These are phyloP conservation scores for Cytospora chrysosperma DNA, from an alignment of 2,329 filamentous ascomycete species.

Conservation along the genomic window DNA sequence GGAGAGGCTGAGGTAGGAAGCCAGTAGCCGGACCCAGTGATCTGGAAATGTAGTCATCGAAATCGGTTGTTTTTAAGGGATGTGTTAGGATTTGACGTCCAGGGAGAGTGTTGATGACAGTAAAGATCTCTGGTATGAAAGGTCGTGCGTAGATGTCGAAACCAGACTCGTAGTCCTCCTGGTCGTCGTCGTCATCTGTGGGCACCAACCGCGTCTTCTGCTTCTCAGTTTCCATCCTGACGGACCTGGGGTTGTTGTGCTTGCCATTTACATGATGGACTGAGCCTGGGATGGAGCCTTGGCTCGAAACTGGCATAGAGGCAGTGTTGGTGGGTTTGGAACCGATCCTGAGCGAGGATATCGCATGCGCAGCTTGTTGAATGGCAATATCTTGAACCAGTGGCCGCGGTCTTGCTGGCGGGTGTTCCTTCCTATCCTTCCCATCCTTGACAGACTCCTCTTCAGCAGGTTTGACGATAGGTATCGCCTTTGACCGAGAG, in stretches of 20 bases:
- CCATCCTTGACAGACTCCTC: not conserved
- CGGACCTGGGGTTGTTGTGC: not conserved
- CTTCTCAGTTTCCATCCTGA: not conserved
- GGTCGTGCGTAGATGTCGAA: slow-evolving; percentile 28
- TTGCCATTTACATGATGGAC: not conserved
- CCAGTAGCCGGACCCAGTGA: slow-evolving; percentile 13
- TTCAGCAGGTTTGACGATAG: not conserved
- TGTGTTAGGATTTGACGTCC: slow-evolving; percentile 15
- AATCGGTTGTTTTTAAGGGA: slow-evolving; percentile 18
- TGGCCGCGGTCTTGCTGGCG: not conserved
- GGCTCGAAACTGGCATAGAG: not conserved
- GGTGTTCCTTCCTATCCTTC: not conserved
- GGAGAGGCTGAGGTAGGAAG: slow-evolving; percentile 12
- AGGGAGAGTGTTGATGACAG: slow-evolving; percentile 24
- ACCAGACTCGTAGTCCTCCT: slow-evolving; percentile 1
- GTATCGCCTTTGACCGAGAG: not conserved
- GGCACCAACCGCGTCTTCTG: not conserved
- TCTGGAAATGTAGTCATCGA: slow-evolving; percentile 9
- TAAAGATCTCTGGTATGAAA: slow-evolving; percentile 25
- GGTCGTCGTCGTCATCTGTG: not conserved
- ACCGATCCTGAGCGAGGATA: not conserved
- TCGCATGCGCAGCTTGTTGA: not conserved
- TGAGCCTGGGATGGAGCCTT: not conserved
- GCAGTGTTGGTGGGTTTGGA: not conserved
- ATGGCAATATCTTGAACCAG: not conserved